Evolutionary conservation across 2,329 filamentous ascomycete genomes (phyloP), one percentile per base, ranked within the genome.

Genomic region (Scleromitrula shiraiana): DNA sequence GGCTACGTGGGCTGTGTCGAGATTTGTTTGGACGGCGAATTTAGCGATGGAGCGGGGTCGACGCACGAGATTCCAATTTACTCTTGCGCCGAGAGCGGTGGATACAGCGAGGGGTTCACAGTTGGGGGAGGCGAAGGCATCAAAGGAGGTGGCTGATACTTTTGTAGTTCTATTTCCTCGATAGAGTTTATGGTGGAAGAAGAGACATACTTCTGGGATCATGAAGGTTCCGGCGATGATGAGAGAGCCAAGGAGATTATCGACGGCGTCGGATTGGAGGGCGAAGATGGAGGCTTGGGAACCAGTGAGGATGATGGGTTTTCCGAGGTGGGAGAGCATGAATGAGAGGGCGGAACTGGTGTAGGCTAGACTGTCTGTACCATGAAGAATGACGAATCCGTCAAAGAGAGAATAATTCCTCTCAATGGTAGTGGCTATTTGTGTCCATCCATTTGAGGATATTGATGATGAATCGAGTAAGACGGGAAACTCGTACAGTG

Each of bases 151-250:
- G 6, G 83, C 79, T 20, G 81, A 82, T 22, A 84, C 73, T 62
- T 87, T 87, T 22, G 80, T 85, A 7, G 78, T 72, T 35, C 83
- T 69, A 56, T 85, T 87, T 9, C 83, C 83, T 12, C 83, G 76
- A 59, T 82, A 84, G 17, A 87, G 71, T 55, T 76, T 79, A 64
- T 83, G 79, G 61, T 85, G 82, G 69, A 87, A 87, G 66, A 84
- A 87, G 32, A 87, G 70, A 59, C 81, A 84, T 22, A 87, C 83
- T 66, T 87, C 83, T 0, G 83, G 82, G 44, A 87, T 83, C 73
- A 82, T 82, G 60, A 86, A 85, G 56, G 85, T 82, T 9, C 82
- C 82, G 12, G 83, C 83, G 47, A 87, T 78, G 50, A 86, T 80
- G 50, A 87, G 66, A 8, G 81, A 81, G 12, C 80, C 81, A 6